Evolutionary conservation across 768 basidiomycete species (phyloP), one percentile per base, ranked within the genome.

Genomic region (Lactifluus rugatus): DNA sequence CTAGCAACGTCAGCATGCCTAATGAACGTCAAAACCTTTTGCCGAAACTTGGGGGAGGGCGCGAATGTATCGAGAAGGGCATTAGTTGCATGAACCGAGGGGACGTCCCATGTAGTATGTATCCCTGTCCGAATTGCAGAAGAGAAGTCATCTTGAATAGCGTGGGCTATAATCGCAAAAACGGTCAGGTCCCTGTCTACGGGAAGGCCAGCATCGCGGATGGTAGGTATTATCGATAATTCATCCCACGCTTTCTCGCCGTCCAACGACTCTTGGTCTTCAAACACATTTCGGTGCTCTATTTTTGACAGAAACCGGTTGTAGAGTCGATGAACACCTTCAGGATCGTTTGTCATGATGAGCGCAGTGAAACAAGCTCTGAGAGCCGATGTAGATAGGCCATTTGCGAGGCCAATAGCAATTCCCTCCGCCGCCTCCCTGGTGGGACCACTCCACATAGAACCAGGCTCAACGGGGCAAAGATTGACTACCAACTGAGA

Each of bases 81-180:
- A 14, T 73, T 65, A 10, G 74, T 70, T 19, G 70, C 69, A 42
- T 64, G 67, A 23, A 62, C 62, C 17, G 48, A 16, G 42, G 71
- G 64, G 36, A 82, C 62, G 1, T 70, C 74, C 46, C 74, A 67
- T 17, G 69, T 70, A 1, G 72, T 73, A 19, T 70, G 64, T 8
- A 81, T 62, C 57, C 71, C 81, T 5, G 68, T 66, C 44, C 70
- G 68, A 48, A 88, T 65, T 2, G 86, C 84, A 32, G 68, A 74
- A n/a, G 70, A 64, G 62, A 89, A 87, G n/a, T 76, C 73, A 64
- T 80, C 71, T 31, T 73, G 70, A 66, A 82, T 76, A 4, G 84
- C 83, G 67, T 81, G 71, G 16, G 89, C 89, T 21, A 80, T 73
- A n/a, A 81, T 70, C 6, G 75, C 81, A 11, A 75, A 75, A 32